Base-by-base conservation (phyloP, 1,139 yeast species). In the Maudiozyma humilis region DNA sequence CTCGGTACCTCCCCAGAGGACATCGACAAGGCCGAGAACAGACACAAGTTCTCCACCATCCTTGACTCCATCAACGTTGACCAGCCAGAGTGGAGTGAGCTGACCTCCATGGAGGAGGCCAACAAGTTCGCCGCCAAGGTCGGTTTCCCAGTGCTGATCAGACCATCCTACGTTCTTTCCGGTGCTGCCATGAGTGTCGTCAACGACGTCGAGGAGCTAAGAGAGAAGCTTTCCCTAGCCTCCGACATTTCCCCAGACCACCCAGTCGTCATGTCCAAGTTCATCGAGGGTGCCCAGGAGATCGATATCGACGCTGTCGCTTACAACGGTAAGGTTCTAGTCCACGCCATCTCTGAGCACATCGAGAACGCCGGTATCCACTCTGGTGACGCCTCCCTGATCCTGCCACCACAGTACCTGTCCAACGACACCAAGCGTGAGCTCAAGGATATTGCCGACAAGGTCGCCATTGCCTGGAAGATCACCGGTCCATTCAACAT, bases 161-260 rank as follows among this genome's bases (percentile, higher is more conserved):
- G 98, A 72, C 98, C 98, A 43, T 89, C 97, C 1, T 91, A 91
- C 60, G 98, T 91, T 40, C 75, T 91, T 52, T 85, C 96, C 47
- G 98, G 98, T 70, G 98, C 98, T 49, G 98, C 98, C 47, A 91
- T 91, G 98, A 82, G 93, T 52, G 96, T 88, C 43, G 88, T 91
- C 55, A 77, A 79, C 64, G 76, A 75, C 50, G 79, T 80, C 62
- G 71, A 75, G 47, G 97, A 91, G 65, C 75, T 91, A 56, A 93
- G 82, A 55, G 65, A 78, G 45, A 86, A 89, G 64, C 73, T 91
- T 57, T 78, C 82, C 46, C 79, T 83, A 58, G 98, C 98, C 42
- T 81, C 95, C 39, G 82, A 85, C 57, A 96, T 91, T 44, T 86
- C 96, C 23, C 84, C 84, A 47, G 98, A 91, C 58, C 93, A 91